phyloP scores from a whole-genome alignment of 2,329 filamentous ascomycete species.

The Venturia pyrina region DNA sequence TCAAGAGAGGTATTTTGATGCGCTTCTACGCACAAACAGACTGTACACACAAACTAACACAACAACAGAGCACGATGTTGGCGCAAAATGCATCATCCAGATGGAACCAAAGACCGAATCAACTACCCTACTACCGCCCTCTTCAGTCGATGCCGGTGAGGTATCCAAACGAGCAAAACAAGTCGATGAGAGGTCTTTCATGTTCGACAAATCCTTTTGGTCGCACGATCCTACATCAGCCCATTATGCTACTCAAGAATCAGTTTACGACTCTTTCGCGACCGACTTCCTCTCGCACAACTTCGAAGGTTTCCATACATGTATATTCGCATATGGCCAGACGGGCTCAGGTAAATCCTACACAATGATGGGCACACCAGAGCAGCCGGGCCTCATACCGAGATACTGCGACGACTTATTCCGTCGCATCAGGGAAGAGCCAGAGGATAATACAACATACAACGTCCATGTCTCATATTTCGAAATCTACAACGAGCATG shows the following conservation, averaged over 20 bases:
- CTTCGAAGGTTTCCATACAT: slow-evolving; percentile 98
- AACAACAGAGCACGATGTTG: slow-evolving; percentile 62
- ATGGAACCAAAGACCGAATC: slow-evolving; percentile 85
- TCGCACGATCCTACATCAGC: slow-evolving; percentile 70
- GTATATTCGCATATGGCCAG: slow-evolving; percentile 97
- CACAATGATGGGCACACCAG: slow-evolving; percentile 86
- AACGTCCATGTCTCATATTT: slow-evolving; percentile 97
- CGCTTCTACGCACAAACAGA: slow-evolving; percentile 4
- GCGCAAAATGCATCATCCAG: slow-evolving; percentile 73
- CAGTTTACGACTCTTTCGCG: slow-evolving; percentile 87
- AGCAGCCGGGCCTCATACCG: slow-evolving; percentile 84
- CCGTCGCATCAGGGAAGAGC: slow-evolving; percentile 75
- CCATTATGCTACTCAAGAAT: slow-evolving; percentile 85
- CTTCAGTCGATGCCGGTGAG: slow-evolving; percentile 36
- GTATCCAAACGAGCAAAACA: slow-evolving; percentile 56
- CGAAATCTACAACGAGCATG: slow-evolving; percentile 98
- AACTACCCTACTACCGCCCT: slow-evolving; percentile 69
- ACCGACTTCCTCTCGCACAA: slow-evolving; percentile 98
- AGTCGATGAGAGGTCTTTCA: slow-evolving; percentile 81
- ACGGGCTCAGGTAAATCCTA: slow-evolving; percentile 97
- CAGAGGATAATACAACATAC: slow-evolving; percentile 88
- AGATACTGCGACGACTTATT: slow-evolving; percentile 94
- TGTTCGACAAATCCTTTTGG: slow-evolving; percentile 98
- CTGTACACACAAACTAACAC: neutral
- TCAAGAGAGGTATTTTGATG: slow-evolving; percentile 57